Conservation (phyloP, 345 rosid genomes). For the Moricandia moricandioides region DNA sequence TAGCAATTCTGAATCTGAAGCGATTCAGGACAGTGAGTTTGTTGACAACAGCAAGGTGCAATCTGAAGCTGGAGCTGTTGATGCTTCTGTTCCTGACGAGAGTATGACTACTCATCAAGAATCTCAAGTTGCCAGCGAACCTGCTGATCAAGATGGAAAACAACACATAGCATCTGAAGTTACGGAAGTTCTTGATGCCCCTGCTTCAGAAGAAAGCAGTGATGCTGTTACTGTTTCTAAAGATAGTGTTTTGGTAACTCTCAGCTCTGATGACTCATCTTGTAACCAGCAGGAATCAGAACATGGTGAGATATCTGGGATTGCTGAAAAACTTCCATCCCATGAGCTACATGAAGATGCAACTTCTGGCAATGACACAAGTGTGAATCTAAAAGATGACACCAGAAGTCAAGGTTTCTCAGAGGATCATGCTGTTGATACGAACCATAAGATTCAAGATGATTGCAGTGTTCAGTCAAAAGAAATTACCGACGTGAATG, state of each 20-base stretch:
- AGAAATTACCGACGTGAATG: conserved; percentile 13
- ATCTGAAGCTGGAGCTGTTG: conserved; percentile 30
- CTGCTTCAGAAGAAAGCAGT: conserved; percentile 35
- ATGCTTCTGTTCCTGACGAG: conserved; percentile 26
- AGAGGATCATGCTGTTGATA: conserved; percentile 19
- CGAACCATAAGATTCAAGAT: conserved; percentile 16
- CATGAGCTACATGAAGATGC: conserved; percentile 19
- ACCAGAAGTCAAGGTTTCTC: conserved; percentile 3
- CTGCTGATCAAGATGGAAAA: conserved; percentile 29
- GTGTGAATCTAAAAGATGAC: conserved; percentile 9
- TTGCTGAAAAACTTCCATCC: conserved; percentile 27
- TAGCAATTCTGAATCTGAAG: conserved; percentile 23
- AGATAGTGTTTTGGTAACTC: conserved; percentile 26
- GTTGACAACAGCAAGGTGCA: conserved; percentile 30
- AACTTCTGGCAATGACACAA: conserved; percentile 29
- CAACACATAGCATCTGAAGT: conserved; percentile 27
- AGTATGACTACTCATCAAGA: conserved; percentile 25
- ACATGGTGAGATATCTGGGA: conserved; percentile 29
- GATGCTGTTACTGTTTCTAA: conserved; percentile 27
- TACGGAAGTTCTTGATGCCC: conserved; percentile 28
- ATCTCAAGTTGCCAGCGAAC: conserved; percentile 27
- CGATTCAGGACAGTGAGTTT: conserved; percentile 9
- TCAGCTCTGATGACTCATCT: conserved; percentile 24
- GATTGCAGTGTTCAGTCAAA: conserved; percentile 12
- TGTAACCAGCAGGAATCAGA: conserved; percentile 39